A percentile compares a stretch with the other conserved stretches of the same genome.
Conservation (phyloP, 495 filamentous ascomycete genomes). For the Endocarpon pusillum region DNA sequence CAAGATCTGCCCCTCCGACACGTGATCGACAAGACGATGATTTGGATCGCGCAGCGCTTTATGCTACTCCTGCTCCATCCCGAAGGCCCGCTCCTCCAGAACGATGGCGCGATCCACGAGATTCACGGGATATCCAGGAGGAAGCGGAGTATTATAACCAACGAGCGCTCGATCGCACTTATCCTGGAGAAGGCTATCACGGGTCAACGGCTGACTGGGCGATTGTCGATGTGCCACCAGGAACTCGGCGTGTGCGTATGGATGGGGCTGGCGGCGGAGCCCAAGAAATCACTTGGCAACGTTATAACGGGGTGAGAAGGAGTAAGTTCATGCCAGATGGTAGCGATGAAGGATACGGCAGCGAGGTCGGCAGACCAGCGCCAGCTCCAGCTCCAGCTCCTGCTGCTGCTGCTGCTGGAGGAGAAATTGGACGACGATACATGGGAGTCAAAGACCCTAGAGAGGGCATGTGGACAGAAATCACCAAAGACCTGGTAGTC, state of each 20-base stretch:
- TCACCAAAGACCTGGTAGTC: constrained; percentile 82
- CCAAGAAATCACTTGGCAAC: constrained; percentile 56
- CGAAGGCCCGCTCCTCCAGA: constrained; percentile 2
- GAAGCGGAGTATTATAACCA: constrained; percentile 53
- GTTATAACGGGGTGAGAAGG: constrained; percentile 58
- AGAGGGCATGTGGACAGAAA: constrained; percentile 85
- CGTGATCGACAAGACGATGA: constrained; percentile 8
- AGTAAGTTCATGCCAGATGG: constrained; percentile 45
- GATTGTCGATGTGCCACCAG: constrained; percentile 66
- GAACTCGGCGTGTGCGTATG: constrained; percentile 57
- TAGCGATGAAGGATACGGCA: constrained; percentile 3
- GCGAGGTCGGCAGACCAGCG: background rate
- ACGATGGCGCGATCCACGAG: constrained; percentile 2
- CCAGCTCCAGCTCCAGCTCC: no score
- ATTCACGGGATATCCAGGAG: constrained; percentile 13
- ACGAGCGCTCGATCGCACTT: constrained; percentile 38
- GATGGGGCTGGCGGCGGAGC: constrained; percentile 50
- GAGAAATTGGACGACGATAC: constrained; percentile 23
- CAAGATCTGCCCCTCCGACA: constrained; percentile 6
- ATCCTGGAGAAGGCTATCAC: constrained; percentile 47
- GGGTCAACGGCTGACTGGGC: constrained; percentile 55
- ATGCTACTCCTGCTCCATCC: constrained; percentile 6
- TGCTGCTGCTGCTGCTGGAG: no score
- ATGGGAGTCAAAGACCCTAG: constrained; percentile 22
- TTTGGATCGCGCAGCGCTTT: no score